Conservation (phyloP, 2,329 filamentous ascomycete genomes). For the Colletotrichum karsti region DNA sequence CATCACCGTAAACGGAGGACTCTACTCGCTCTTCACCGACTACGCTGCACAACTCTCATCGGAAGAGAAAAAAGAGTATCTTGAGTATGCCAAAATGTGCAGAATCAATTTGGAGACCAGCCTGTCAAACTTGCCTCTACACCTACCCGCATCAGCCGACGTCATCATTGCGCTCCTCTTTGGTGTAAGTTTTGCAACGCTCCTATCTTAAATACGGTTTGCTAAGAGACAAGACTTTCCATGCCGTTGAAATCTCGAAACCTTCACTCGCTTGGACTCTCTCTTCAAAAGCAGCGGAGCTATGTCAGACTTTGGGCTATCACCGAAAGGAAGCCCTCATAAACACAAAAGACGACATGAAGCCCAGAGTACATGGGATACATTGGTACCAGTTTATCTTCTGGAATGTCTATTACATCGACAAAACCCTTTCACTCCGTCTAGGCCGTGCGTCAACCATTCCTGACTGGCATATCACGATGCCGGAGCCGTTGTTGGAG, state of each 20-base stretch:
- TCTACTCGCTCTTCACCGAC: constrained; percentile 28
- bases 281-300: constrained; percentile 39
- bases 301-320: constrained; percentile 42
- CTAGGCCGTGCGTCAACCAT: constrained; percentile 62
- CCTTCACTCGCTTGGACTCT: constrained; percentile 41
- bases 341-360: constrained; percentile 31
- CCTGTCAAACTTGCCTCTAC: constrained; percentile 39
- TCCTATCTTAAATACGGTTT: accelerated
- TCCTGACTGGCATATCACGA: constrained; percentile 65
- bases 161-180: constrained; percentile 34
- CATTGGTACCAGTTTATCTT: constrained; percentile 54
- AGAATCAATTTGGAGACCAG: constrained; percentile 41
- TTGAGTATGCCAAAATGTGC: constrained; percentile 35
- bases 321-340: constrained; percentile 35
- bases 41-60: constrained; percentile 22
- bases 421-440: constrained; percentile 63
- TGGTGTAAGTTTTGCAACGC: constrained; percentile 23
- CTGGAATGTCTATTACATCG: constrained; percentile 66
- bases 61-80: constrained; percentile 33
- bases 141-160: constrained; percentile 38
- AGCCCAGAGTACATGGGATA: constrained; percentile 34
- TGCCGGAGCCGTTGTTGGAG: constrained; percentile 22
- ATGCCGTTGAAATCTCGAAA: constrained; percentile 42
- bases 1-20: constrained; percentile 42
- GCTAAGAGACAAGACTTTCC: constrained; percentile 34